Conservation (phyloP, 106 monocot species). For the Apostasia ramifera region DNA sequence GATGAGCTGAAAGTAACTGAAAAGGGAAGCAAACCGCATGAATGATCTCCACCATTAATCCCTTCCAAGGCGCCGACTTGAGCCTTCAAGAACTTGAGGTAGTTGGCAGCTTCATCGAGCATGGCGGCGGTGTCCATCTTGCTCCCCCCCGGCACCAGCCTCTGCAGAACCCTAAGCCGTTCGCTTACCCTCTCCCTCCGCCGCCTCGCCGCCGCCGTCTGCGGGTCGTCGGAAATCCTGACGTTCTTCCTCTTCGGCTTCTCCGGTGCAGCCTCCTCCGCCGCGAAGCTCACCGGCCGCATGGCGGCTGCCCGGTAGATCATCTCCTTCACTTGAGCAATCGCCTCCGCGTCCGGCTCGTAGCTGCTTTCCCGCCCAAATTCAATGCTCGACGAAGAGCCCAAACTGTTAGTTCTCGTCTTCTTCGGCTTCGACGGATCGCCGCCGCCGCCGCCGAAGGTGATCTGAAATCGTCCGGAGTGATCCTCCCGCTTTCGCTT, state of each 20-base stretch:
- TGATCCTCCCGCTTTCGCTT: neutral
- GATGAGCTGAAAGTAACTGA: neutral
- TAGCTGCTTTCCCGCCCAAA: slow-evolving; percentile 17
- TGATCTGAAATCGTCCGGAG: slow-evolving; percentile 20
- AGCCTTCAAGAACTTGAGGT: slow-evolving; percentile 83
- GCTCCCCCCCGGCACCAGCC: slow-evolving; percentile 63
- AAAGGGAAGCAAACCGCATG: neutral
- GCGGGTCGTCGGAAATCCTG: slow-evolving; percentile 77
- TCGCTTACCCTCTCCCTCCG: slow-evolving; percentile 75
- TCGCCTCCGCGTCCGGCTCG: slow-evolving; percentile 51
- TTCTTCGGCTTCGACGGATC: slow-evolving; percentile 12
- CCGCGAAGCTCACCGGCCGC: slow-evolving; percentile 42
- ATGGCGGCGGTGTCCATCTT: slow-evolving; percentile 94
- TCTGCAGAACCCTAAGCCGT: slow-evolving; percentile 54
- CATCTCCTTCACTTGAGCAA: slow-evolving; percentile 77
- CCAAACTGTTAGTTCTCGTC: slow-evolving; percentile 5
- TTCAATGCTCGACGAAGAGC: slow-evolving; percentile 14
- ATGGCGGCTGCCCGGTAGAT: slow-evolving; percentile 72
- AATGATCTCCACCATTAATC: neutral
- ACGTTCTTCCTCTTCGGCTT: slow-evolving; percentile 74
- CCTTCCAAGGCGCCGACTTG: slow-evolving; percentile 51
- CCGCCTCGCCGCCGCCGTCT: slow-evolving; percentile 73
- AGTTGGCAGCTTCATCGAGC: slow-evolving; percentile 85
- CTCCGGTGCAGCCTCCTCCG: slow-evolving; percentile 15
- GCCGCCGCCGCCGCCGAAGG: slow-evolving; percentile 9